Evolutionary conservation across 768 basidiomycete species (phyloP), one percentile per base, ranked within the genome.

Genomic region (Phylloporus arenicola): DNA sequence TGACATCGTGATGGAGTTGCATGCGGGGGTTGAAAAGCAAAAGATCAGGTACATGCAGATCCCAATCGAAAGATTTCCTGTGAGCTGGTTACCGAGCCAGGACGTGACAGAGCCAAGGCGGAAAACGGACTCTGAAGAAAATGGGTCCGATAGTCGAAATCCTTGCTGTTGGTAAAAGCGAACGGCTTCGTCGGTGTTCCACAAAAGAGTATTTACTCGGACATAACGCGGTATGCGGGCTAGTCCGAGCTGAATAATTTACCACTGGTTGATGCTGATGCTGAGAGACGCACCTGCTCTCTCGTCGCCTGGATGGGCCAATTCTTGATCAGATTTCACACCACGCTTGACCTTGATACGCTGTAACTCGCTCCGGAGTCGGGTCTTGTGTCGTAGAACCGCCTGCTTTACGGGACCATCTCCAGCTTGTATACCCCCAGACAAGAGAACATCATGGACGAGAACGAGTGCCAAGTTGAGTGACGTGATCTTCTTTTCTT

Each of bases 401-500:
- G 90, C 91, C 60, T 89, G 86, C 59, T 96, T 96, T 47, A 95
- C 73, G 4, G 90, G 88, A 20, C 94, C 92, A 64, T 95, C 86
- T 41, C 89, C 84, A 7, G 91, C 86, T 65, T 96, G 90, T 56
- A 99, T 92, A 10, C 92, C 89, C 17, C 80, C 73, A 14, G 88
- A 76, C 34, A 96, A 75, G 24, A 99, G 74, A 8, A 94, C 70
- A 68, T 99, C 96, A 58, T 99, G 95, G 1, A 94, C 83, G 30
- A 98, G 83, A 37, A 95, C 84, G 7, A 93, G 76, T 2, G 87
- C 83, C 41, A 97, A 77, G 60, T 84, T 88, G 35, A 72, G 62
- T 1, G 90, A 88, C 1, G 82, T 84, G 48, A 95, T 75, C 59
- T 86, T 74, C 64, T 78, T 80, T 69, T 95, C 94, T 58, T 86